A percentile compares a stretch with the other conserved stretches of the same genome.
Conservation (phyloP, 2,329 filamentous ascomycete species). For the Onygenales sp. region DNA sequence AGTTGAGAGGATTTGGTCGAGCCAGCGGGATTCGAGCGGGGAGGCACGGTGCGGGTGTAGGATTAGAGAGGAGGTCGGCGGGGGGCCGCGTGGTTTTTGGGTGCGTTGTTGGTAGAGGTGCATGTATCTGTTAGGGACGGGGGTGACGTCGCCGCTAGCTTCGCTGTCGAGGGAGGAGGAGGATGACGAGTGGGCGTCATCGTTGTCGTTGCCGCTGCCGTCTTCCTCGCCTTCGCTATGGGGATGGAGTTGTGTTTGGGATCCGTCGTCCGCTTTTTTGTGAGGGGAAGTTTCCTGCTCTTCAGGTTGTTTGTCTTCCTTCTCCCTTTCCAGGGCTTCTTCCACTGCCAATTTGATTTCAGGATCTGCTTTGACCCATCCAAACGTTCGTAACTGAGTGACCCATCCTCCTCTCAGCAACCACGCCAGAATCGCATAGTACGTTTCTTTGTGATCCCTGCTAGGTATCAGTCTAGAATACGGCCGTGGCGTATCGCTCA, state of each 20-base stretch:
- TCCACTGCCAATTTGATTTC: slow-evolving; percentile 76
- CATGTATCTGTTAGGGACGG: slow-evolving; percentile 22
- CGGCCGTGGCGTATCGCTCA: slow-evolving; percentile 70
- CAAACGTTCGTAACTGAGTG: slow-evolving; percentile 83
- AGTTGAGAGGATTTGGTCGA: slow-evolving; percentile 38
- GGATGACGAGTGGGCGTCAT: slow-evolving; percentile 24
- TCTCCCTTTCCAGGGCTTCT: slow-evolving; percentile 58
- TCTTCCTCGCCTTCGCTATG: slow-evolving; percentile 10
- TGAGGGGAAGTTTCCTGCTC: slow-evolving; percentile 4
- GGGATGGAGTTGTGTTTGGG: background rate
- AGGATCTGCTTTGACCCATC: slow-evolving; percentile 74
- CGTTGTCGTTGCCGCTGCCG: slow-evolving; percentile 11
- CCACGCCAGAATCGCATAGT: slow-evolving; percentile 89
- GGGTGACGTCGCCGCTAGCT: slow-evolving; percentile 28
- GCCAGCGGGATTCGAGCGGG: slow-evolving; percentile 65
- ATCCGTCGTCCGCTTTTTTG: background rate
- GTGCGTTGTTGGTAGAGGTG: slow-evolving; percentile 9
- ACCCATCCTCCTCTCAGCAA: slow-evolving; percentile 89
- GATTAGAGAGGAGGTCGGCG: slow-evolving; percentile 54
- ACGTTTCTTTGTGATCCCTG: slow-evolving; percentile 76
- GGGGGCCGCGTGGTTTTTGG: background rate
- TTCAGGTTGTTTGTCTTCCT: slow-evolving; percentile 46
- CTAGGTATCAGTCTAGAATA: slow-evolving; percentile 80
- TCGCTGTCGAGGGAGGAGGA: slow-evolving; percentile 29
- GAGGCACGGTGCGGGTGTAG: slow-evolving; percentile 70